Conservation (phyloP, 257 asterid species). For the Apocynum venetum region DNA sequence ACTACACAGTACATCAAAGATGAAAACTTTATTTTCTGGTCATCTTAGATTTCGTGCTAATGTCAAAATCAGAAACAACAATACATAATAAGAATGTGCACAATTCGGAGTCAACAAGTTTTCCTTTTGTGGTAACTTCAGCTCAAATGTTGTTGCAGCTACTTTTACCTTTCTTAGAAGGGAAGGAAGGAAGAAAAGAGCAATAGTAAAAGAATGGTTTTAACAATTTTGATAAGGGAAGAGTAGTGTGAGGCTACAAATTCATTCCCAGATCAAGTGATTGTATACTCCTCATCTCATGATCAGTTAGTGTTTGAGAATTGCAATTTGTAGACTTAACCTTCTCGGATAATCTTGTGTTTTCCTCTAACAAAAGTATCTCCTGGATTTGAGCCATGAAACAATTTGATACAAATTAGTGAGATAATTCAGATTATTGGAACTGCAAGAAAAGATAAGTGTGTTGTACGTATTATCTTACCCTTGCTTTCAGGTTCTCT, state of each 20-base stretch:
- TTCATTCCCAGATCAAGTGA: too few relatives aligned
- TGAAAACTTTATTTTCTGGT: too few relatives aligned
- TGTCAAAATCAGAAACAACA: neutral
- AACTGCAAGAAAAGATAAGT: neutral
- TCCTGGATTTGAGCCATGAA: conserved; percentile 15
- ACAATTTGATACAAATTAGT: neutral
- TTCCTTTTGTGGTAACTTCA: neutral
- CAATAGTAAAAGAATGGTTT: too few relatives aligned
- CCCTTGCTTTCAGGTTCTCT: conserved; percentile 30
- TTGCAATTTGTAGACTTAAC: conserved; percentile 13
- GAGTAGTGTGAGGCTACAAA: too few relatives aligned
- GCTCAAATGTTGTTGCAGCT: too few relatives aligned
- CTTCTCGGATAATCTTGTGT: conserved; percentile 26
- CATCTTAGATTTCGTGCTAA: too few relatives aligned
- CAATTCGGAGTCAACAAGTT: neutral
- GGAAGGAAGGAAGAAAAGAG: too few relatives aligned
- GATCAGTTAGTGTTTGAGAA: neutral
- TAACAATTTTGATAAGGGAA: too few relatives aligned
- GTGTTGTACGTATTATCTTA: conserved; percentile 1
- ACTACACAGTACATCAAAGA: conserved; percentile 3
- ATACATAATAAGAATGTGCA: neutral
- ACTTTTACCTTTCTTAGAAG: too few relatives aligned
- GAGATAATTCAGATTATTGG: neutral
- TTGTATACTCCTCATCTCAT: too few relatives aligned
- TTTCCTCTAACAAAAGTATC: conserved; percentile 27